Percentiles rank a stretch among this genome's conserved stretches.
phyloP scores from a whole-genome alignment of 768 basidiomycete species.

The Infundibulicybe gibba region DNA sequence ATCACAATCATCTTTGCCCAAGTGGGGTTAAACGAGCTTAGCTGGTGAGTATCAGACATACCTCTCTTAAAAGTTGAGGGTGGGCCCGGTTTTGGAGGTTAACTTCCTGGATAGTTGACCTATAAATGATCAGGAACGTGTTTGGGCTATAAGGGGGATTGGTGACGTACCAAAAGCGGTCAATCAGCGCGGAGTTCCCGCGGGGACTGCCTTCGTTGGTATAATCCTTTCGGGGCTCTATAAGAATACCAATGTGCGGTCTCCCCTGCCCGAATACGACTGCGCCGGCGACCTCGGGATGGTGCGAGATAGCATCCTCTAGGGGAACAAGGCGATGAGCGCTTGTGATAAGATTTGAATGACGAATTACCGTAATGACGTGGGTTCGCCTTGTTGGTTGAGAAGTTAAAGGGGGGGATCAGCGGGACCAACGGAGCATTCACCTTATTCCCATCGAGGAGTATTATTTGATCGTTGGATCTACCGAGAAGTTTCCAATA shows the following conservation, averaged over 20 bases:
- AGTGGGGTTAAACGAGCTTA: neutral
- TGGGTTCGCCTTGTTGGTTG: too few species aligned
- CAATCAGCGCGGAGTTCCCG: neutral
- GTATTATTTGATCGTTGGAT: neutral
- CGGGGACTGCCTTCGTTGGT: neutral
- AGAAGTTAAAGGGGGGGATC: too few species aligned
- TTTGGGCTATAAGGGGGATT: neutral
- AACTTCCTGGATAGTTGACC: neutral
- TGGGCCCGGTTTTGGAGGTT: neutral
- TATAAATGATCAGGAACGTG: neutral
- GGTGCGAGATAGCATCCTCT: neutral
- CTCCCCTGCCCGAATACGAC: neutral
- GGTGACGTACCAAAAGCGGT: neutral
- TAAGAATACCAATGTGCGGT: neutral
- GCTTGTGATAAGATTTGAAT: too few species aligned
- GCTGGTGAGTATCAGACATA: neutral
- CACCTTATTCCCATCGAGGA: neutral
- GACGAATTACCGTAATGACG: too few species aligned
- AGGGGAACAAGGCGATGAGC: too few species aligned
- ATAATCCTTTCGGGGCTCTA: neutral
- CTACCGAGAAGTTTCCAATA: neutral
- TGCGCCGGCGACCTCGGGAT: neutral
- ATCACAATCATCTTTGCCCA: neutral
- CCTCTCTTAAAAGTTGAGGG: neutral
- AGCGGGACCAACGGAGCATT: neutral